Conservation (phyloP, 352 stramenopile species). For the Pythium guiyangense region DNA sequence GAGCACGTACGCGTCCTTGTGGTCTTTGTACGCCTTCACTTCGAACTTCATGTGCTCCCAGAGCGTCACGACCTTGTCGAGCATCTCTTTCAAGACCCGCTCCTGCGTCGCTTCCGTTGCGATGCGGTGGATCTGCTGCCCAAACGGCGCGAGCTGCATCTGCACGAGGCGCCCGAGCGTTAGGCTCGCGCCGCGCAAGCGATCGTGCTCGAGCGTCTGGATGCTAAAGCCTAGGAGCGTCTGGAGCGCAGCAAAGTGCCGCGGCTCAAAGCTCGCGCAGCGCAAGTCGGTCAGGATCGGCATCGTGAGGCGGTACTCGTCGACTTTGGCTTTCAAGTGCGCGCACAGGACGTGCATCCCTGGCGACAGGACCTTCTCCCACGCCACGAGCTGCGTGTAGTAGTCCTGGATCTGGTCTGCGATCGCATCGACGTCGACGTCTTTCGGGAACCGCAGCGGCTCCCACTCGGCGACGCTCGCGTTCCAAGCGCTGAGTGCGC, state of each 20-base stretch:
- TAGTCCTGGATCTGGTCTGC: constrained; percentile 63
- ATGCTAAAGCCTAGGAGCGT: constrained; percentile 82
- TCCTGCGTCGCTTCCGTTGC: constrained; percentile 88
- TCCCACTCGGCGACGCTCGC: constrained; percentile 39
- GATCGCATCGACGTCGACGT: constrained; percentile 67
- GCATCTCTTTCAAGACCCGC: constrained; percentile 79
- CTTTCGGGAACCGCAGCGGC: constrained; percentile 39
- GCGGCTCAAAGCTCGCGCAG: constrained; percentile 57
- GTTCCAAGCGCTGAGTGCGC: constrained; percentile 63
- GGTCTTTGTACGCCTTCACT: constrained; percentile 88
- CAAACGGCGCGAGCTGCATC: constrained; percentile 72
- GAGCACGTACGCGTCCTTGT: constrained; percentile 86
- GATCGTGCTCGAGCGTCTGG: constrained; percentile 18
- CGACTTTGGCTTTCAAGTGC: constrained; percentile 65
- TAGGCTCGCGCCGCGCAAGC: constrained; percentile 20
- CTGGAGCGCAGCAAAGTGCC: constrained; percentile 51
- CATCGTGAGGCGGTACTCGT: constrained; percentile 81
- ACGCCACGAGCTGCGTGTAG: constrained; percentile 38
- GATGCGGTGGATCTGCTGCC: constrained; percentile 75
- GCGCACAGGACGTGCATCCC: constrained; percentile 40
- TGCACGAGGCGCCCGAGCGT: constrained; percentile 80
- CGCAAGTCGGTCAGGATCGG: constrained; percentile 61
- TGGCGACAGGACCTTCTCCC: constrained; percentile 49
- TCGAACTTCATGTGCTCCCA: constrained; percentile 89
- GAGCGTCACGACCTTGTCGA: constrained; percentile 79